Base-by-base conservation (phyloP, 2,329 filamentous ascomycete species). In the Diplocarpon rosae region DNA sequence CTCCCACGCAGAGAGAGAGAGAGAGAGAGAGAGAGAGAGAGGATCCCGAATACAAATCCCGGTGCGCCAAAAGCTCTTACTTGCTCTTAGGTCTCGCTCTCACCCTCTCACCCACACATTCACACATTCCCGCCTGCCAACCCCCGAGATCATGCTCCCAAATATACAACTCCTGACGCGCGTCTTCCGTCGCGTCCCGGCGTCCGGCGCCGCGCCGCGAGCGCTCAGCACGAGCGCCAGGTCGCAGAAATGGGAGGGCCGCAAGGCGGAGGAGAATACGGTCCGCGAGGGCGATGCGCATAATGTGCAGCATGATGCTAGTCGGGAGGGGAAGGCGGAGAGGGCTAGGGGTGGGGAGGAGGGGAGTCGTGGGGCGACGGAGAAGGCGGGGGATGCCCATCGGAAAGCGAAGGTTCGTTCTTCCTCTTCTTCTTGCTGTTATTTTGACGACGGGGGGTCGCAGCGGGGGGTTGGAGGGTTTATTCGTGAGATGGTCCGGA, bases 321-420 rank as follows among this genome's bases (percentile, higher is more conserved):
- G 62, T 44, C 66, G 63, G 17, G 58, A 65, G 37, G 67, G 57
- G 4, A 65, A 60, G 27, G 64, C 62, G 10, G 63, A 70, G 32
- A 16, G 63, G 42, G 65, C 66, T 41, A 60, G 24, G 20, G 27
- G 15, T 12, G 37, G 63, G 16, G 52, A 51, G 8, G 56, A 61
- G 15, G 57, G 59, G 35, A 61, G 37, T 30, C 47, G 49, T 13
- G 52, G 37, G 3, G 39, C 47, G 27, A 51, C 39, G 29, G 43
- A 49, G 39, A 37, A 48, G 35, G 39, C 30, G 11, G 30, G 30
- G 4, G 30, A 32, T 12, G n/a, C 11, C 4, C 3, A 32, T 12
- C 11, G n/a, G 4, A 32, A 32, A 9, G 30, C 30, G 11, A 32
- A 32, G 20, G 20, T 24, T 24, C 3, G 20, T 24, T 24, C 7